phyloP scores from a whole-genome alignment of 495 filamentous ascomycete genomes.

The Aspergillus heteromorphus region DNA sequence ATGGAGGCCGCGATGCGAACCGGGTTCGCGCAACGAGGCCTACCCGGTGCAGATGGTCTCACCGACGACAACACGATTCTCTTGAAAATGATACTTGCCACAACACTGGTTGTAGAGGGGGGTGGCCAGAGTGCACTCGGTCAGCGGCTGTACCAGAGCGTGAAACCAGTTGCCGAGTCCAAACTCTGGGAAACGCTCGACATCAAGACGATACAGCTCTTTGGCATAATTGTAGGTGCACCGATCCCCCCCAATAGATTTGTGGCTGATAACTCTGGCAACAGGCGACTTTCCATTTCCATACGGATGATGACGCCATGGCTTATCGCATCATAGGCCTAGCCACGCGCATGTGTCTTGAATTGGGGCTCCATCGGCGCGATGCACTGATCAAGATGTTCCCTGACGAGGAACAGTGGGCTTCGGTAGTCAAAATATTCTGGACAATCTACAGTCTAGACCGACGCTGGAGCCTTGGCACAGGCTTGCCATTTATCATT shows the following conservation, averaged over 20 bases:
- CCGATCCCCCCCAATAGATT: neutral
- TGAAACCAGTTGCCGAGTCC: constrained; percentile 62
- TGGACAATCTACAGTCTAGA: constrained; percentile 81
- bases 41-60: constrained; percentile 57
- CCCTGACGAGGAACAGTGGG: constrained; percentile 55
- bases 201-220: constrained; percentile 64
- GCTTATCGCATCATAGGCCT: constrained; percentile 77
- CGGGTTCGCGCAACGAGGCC: constrained; percentile 50
- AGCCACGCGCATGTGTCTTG: constrained; percentile 68
- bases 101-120: constrained; percentile 65
- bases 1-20: constrained; percentile 59
- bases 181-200: constrained; percentile 63
- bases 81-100: constrained; percentile 76
- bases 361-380: constrained; percentile 72
- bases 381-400: constrained; percentile 64
- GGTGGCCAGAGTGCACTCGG: constrained; percentile 72
- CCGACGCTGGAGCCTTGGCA: constrained; percentile 74
- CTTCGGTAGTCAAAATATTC: constrained; percentile 60
- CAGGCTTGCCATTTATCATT: constrained; percentile 73
- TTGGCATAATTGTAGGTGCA: constrained; percentile 60
- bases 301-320: constrained; percentile 72
- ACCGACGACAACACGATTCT: constrained; percentile 63
- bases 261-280: neutral
- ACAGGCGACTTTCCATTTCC: constrained; percentile 79
- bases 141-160: constrained; percentile 61